Evolutionary conservation across 1,284 basidiomycete species (phyloP).

Genomic region (Leccinum griseonigrum): DNA sequence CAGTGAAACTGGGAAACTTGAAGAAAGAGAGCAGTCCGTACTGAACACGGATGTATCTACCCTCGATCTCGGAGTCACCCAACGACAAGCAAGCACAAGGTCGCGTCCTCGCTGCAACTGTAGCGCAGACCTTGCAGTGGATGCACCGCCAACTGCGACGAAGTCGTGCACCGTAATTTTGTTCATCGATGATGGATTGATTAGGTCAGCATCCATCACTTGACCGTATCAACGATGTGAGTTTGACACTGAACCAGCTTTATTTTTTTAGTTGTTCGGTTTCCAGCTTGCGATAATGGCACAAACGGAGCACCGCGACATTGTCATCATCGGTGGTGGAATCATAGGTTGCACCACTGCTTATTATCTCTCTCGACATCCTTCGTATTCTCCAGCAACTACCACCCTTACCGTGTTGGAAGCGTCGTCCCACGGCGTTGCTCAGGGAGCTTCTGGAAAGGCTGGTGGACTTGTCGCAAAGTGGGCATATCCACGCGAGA

Average conservation of each 20-base stretch:
- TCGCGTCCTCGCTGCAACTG: slow-evolving; percentile 20
- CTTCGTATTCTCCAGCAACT: slow-evolving; percentile 39
- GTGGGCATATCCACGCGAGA: slow-evolving; percentile 75
- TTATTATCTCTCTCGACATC: slow-evolving; percentile 71
- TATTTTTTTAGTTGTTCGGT: not conserved
- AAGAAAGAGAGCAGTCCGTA: slow-evolving; percentile 13
- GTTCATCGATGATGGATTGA: not conserved
- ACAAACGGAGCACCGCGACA: slow-evolving; percentile 22
- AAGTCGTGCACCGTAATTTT: slow-evolving; percentile 28
- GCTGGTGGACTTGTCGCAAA: slow-evolving; percentile 89
- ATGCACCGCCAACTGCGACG: not conserved
- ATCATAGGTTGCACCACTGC: slow-evolving; percentile 84
- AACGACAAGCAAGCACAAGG: slow-evolving; percentile 18
- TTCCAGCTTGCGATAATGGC: slow-evolving; percentile 13
- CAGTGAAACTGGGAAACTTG: slow-evolving; percentile 3
- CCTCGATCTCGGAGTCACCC: slow-evolving; percentile 18
- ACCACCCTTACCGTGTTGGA: slow-evolving; percentile 72
- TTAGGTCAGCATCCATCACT: slow-evolving; percentile 11
- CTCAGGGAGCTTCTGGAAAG: slow-evolving; percentile 84
- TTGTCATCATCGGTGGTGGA: slow-evolving; percentile 57
- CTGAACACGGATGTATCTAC: slow-evolving; percentile 20
- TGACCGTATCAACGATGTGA: not conserved
- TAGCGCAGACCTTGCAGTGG: not conserved
- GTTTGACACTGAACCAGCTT: not conserved
- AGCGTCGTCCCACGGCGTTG: slow-evolving; percentile 63